A percentile compares a stretch with the other conserved stretches of the same genome.
Conservation (phyloP, 768 basidiomycete species). For the Leucocoprinus sp. region DNA sequence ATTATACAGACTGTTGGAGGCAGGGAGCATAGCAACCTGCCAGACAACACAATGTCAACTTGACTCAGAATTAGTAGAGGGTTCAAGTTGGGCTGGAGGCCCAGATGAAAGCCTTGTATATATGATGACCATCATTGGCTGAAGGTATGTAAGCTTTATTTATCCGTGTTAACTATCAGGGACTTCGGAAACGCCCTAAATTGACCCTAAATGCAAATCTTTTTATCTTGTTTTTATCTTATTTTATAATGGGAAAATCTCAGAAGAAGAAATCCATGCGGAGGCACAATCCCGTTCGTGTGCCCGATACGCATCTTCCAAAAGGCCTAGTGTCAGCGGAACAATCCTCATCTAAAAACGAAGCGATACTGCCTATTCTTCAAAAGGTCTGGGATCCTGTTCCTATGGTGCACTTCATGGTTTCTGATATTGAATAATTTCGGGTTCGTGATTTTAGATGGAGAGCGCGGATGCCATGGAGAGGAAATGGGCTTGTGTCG, state of each 20-base stretch:
- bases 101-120: too few relatives aligned
- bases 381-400: slow-evolving; percentile 56
- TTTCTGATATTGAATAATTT: neutral
- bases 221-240: neutral
- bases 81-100: too few relatives aligned
- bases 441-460: slow-evolving; percentile 40
- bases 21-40: too few relatives aligned
- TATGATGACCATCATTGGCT: too few relatives aligned
- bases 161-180: too few relatives aligned
- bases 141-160: too few relatives aligned
- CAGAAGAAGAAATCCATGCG: slow-evolving; percentile 83
- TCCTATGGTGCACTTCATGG: neutral
- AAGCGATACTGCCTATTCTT: slow-evolving; percentile 79
- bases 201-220: too few relatives aligned
- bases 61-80: too few relatives aligned
- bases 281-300: slow-evolving; percentile 88
- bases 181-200: neutral
- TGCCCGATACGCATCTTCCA: slow-evolving; percentile 87
- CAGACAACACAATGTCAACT: too few relatives aligned
- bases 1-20: too few relatives aligned
- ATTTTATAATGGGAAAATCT: slow-evolving; percentile 73
- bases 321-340: slow-evolving; percentile 72
- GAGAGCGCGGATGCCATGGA: slow-evolving; percentile 69
- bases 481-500: slow-evolving; percentile 93
- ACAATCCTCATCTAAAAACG: slow-evolving; percentile 64